Evolutionary conservation across 1,284 basidiomycete species (phyloP).

Genomic region (Rhodotorula sp.): DNA sequence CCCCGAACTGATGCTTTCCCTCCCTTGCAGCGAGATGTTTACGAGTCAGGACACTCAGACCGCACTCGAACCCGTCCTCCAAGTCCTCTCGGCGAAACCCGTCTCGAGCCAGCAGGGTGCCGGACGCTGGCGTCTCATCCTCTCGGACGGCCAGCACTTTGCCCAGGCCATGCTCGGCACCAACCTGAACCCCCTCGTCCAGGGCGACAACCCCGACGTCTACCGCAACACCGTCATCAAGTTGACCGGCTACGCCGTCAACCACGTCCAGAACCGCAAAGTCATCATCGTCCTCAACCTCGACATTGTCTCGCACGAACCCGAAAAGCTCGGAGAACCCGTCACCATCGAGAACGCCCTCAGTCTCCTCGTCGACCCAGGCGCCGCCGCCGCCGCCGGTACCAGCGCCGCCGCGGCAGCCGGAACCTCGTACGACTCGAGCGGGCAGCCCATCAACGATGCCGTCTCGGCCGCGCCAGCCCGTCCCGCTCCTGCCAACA

Average conservation of each 20-base stretch:
- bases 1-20: neutral
- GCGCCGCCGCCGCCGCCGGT: neutral
- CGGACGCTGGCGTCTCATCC: constrained; percentile 53
- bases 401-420: neutral
- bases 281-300: constrained; percentile 77
- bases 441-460: neutral
- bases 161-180: constrained; percentile 94
- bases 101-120: constrained; percentile 51
- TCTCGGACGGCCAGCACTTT: constrained; percentile 73
- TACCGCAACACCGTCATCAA: constrained; percentile 70
- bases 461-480: constrained; percentile 10
- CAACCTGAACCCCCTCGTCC: constrained; percentile 75
- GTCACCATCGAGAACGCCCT: constrained; percentile 51
- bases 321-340: constrained; percentile 76
- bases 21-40: constrained; percentile 25
- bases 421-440: neutral
- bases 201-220: constrained; percentile 59
- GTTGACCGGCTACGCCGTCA: constrained; percentile 76
- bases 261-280: constrained; percentile 76
- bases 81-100: constrained; percentile 78
- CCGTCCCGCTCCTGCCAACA: neutral
- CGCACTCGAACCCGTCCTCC: constrained; percentile 61
- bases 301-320: constrained; percentile 52
- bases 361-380: no score
- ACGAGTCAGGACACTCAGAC: constrained; percentile 23